A percentile compares a stretch with the other conserved stretches of the same genome.
Evolutionary conservation across 2,329 filamentous ascomycete species (phyloP).

Genomic region (Claviceps quebecensis): DNA sequence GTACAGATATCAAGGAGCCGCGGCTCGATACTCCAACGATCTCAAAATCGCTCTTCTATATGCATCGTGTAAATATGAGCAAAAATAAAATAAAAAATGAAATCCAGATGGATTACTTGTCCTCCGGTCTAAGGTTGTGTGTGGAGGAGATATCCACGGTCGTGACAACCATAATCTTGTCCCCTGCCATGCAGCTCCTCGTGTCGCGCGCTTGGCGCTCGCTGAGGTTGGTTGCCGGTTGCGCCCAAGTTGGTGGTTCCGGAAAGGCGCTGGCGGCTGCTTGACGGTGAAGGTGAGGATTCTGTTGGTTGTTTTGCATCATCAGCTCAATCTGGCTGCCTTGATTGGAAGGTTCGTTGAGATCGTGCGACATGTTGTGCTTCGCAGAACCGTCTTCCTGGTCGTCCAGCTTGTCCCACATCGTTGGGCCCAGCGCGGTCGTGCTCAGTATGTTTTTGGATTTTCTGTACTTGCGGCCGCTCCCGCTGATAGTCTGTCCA

Average conservation of each 20-base stretch:
- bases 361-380: not conserved
- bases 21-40: no score
- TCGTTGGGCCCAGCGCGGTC: constrained; percentile 10
- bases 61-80: no score
- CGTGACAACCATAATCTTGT: constrained; percentile 15
- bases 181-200: constrained; percentile 2
- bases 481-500: constrained; percentile 9
- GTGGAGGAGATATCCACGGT: constrained; percentile 15
- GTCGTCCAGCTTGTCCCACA: constrained; percentile 19
- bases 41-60: no score
- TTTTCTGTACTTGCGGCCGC: constrained; percentile 5
- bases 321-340: constrained; percentile 19
- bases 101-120: no score
- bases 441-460: constrained; percentile 6
- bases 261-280: constrained; percentile 7
- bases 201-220: not conserved
- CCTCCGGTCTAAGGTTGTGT: not conserved
- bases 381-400: constrained; percentile 7
- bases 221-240: constrained; percentile 4
- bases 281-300: constrained; percentile 3
- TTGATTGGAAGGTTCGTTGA: constrained; percentile 6
- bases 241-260: not conserved
- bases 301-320: constrained; percentile 5
- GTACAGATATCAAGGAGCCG: no score
- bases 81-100: not conserved